Evolutionary conservation across 2,329 filamentous ascomycete genomes (phyloP).

Genomic region (Pseudogymnoascus sp.): DNA sequence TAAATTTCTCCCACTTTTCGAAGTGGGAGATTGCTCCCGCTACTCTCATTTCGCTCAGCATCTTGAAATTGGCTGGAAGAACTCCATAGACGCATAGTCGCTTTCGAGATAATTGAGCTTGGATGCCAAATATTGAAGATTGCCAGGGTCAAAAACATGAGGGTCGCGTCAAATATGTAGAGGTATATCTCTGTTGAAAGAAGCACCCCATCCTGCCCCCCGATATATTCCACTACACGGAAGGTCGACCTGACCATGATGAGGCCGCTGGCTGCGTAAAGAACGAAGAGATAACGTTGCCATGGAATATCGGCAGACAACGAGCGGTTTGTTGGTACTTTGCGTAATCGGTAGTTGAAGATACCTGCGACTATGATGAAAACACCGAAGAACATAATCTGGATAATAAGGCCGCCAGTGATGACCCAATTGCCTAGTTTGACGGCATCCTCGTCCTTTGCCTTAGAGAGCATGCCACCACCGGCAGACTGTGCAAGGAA

Average conservation of each 20-base stretch:
- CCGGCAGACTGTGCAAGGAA: slow-evolving; percentile 34
- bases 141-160: slow-evolving; percentile 35
- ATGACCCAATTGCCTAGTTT: slow-evolving; percentile 36
- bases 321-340: slow-evolving; percentile 11
- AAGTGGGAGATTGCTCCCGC: no score
- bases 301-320: slow-evolving; percentile 12
- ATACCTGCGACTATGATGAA: slow-evolving; percentile 32
- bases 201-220: slow-evolving; percentile 38
- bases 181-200: slow-evolving; percentile 38
- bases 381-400: slow-evolving; percentile 45
- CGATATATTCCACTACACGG: slow-evolving; percentile 41
- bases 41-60: no score
- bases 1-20: no score
- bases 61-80: no score
- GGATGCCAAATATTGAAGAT: slow-evolving; percentile 33
- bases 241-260: slow-evolving; percentile 44
- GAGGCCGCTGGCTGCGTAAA: slow-evolving; percentile 37
- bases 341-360: slow-evolving; percentile 17
- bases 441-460: slow-evolving; percentile 19
- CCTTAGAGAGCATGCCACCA: slow-evolving; percentile 25
- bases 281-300: slow-evolving; percentile 31
- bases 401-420: slow-evolving; percentile 40
- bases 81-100: background rate
- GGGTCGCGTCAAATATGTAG: slow-evolving; percentile 40
- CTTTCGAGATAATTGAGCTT: slow-evolving; percentile 18